Base-by-base conservation (phyloP, 768 basidiomycete species). In the Serendipita vermifera region DNA sequence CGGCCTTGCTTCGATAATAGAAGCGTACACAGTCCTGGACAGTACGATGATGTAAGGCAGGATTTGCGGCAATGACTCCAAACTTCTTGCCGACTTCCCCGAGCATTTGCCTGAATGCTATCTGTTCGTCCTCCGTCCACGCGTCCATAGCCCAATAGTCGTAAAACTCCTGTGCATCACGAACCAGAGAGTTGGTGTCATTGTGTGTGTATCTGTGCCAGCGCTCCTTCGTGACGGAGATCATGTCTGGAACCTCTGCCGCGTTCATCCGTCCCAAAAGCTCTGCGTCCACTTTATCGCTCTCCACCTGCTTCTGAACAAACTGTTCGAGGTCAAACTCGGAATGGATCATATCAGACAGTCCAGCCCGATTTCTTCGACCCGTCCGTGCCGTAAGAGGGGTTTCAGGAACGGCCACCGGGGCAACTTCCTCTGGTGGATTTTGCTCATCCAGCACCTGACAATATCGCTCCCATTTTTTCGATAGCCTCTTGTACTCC, bases 321-420 rank as follows among this genome's bases (percentile, higher is more conserved):
- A 51, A 51, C 46, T 51, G 46, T n/a, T 51, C 46, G 9, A 51
- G 22, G 24, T 51, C 46, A 29, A 51, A 51, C 46, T 51, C 46
- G 24, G 46, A 51, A 31, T 51, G 32, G 24, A 51, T 51, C 46
- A 51, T 51, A 51, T 51, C 46, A 9, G 46, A 51, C 7, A 29
- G 22, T 5, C 46, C 46, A n/a, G 22, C 24, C 46, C 46, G 20
- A n/a, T 41, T 41, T 26, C 46, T 20, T 24, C 46, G 46, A 51
- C 46, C 46, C 9, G 46, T 27, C n/a, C 46, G 46, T 9, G 24
- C 32, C 22, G 29, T 24, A 9, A 29, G n/a, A 9, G 46, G 46
- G 9, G 46, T 51, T 31, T 51, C 46, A 2, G 32, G 1, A n/a
- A 29, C 15, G 22, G 29, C 7, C 9, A 31, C 5, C 17, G 46